Evolutionary conservation across 805 yeast genomes (phyloP), one percentile per base, ranked within the genome.

Genomic region (Lipomyces yamanashiensis): DNA sequence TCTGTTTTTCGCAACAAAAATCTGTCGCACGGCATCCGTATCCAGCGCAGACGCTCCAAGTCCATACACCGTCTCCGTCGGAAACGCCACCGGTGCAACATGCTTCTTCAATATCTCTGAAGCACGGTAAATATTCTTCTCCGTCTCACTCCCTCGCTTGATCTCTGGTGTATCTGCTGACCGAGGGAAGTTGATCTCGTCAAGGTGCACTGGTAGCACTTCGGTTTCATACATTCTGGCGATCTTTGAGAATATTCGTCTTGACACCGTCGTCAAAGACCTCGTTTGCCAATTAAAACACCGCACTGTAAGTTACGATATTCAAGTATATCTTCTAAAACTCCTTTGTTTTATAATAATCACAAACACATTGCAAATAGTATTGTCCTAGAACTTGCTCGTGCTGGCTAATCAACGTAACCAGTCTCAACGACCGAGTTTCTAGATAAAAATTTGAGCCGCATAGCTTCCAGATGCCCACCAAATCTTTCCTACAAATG

Each of bases 61-160:
- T 0, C 99, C 99, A 74, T 95, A 95, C 0, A 95, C 99, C 0
- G 99, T 95, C 73, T 95, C 99, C 0, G 99, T 90, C 1, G 99
- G 99, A 71, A 95, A 92, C 0, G 93, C 98, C 13, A 95, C 92
- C 0, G 87, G 91, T 34, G 85, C 79, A 44, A 81, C 73, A 0
- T 87, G 78, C 1, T 75, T 74, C 17, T 78, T 74, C 4, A 92
- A 75, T 4, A 86, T 76, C 1, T 77, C 70, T 0, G 91, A 86
- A 6, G 97, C 98, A 19, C 75, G n/a, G 34, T 49, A 19, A 9
- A 65, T 39, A 28, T 58, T 61, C 12, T 15, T 34, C 41, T 34
- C 39, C 3, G 67, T 56, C 3, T 36, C 57, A 33, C 54, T 19
- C 19, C 34, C 17, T 13, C n/a, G 34, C n/a, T 33, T 19, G 40